phyloP scores from a whole-genome alignment of 768 basidiomycete genomes.

The Chalciporus chontae region DNA sequence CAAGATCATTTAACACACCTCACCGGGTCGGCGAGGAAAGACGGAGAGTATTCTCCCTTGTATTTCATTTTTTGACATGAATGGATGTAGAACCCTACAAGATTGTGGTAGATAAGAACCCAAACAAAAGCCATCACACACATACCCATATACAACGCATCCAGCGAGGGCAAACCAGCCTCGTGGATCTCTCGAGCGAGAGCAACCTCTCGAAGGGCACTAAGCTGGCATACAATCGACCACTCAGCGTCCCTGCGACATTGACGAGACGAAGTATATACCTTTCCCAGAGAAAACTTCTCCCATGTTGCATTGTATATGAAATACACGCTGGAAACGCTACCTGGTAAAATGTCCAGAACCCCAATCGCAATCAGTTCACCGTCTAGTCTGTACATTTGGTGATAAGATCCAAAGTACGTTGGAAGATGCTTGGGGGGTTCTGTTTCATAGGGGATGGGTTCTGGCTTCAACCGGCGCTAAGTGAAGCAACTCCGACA shows the following conservation, averaged over 20 bases:
- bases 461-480: slow-evolving; percentile 44
- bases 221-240: slow-evolving; percentile 47
- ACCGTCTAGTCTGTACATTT: slow-evolving; percentile 80
- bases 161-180: slow-evolving; percentile 61
- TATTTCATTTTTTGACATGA: slow-evolving; percentile 94
- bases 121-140: not conserved
- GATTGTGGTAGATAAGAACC: not conserved
- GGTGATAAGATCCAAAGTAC: slow-evolving; percentile 92
- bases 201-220: slow-evolving; percentile 77
- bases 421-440: slow-evolving; percentile 59
- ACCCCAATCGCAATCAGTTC: slow-evolving; percentile 82
- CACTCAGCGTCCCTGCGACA: not conserved
- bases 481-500: not conserved
- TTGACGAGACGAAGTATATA: slow-evolving; percentile 21
- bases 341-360: slow-evolving; percentile 83
- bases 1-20: slow-evolving; percentile 13
- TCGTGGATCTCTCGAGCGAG: slow-evolving; percentile 72
- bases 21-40: slow-evolving; percentile 85
- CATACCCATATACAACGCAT: slow-evolving; percentile 84
- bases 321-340: slow-evolving; percentile 87
- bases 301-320: slow-evolving; percentile 78
- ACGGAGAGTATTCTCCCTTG: slow-evolving; percentile 90
- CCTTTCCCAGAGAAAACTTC: slow-evolving; percentile 75
- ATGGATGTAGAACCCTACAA: slow-evolving; percentile 85
- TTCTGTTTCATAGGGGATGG: slow-evolving; percentile 52